Evolutionary conservation across 495 filamentous ascomycete species (phyloP), one percentile per base, ranked within the genome.

Genomic region (Evernia prunastri): DNA sequence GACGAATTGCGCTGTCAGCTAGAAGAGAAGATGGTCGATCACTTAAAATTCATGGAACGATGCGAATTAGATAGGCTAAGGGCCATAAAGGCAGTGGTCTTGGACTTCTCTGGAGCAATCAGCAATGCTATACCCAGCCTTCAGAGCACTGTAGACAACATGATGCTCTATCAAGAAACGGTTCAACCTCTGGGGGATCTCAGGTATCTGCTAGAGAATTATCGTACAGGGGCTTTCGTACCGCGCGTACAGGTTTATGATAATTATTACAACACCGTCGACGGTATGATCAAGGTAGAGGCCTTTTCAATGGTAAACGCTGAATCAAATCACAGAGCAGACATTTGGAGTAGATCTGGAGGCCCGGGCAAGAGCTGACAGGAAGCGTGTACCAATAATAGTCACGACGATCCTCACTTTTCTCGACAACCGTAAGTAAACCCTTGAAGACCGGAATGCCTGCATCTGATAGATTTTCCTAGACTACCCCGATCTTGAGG

Each of bases 161-260:
- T 99, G 94, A 91, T 97, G 87, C 81, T 97, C 31, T 97, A 95
- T 73, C 95, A 99, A 77, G 94, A 99, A 79, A 97, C 94, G 4
- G 89, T 99, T 33, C 95, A 96, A 72, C 94, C 94, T 13, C 71
- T 86, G 20, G 91, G 92, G 39, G 94, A 99, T 77, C 78, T 97
- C 65, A 83, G 95, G 69, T 99, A 97, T 70, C 81, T 99, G 61
- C 80, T 99, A n/a, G 95, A 97, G 77, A 97, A 92, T 72, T 97
- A 99, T 73, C 87, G 94, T 42, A 99, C 94, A 27, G 94, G 94
- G 58, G 88, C 86, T 56, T 99, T 95, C 75, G 82, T 89, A 20
- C 94, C 94, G 11, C 92, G 84, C 66, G 93, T 97, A n/a, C 86
- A 92, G 59, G 84, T 87, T 6, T 99, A 97, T 75, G 94, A 99